A percentile compares a stretch with the other conserved stretches of the same genome.
phyloP scores from a whole-genome alignment of 192 early-diverging fungal genomes.

The Blastocladiella britannica region DNA sequence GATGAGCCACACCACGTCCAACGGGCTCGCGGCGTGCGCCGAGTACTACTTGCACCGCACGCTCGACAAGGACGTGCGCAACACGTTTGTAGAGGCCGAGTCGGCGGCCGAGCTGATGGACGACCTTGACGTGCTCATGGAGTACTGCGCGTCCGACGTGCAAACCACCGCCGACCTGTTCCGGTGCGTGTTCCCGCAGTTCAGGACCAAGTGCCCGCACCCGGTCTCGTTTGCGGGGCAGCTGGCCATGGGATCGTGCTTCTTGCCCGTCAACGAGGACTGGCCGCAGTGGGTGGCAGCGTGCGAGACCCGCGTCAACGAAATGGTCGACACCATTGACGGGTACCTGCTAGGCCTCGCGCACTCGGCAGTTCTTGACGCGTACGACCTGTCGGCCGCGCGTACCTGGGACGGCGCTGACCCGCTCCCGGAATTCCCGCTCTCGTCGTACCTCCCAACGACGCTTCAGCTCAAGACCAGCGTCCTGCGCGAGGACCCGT shows the following conservation, averaged over 20 bases:
- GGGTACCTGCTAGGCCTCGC: slow-evolving; percentile 15
- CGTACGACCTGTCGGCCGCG: background rate
- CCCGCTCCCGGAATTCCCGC: background rate
- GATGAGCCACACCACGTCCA: slow-evolving; percentile 41
- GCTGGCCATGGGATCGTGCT: slow-evolving; percentile 65
- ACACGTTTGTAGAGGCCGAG: slow-evolving; percentile 35
- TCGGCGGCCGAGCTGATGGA: slow-evolving; percentile 30
- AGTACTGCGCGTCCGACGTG: slow-evolving; percentile 82
- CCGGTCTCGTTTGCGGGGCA: slow-evolving; percentile 84
- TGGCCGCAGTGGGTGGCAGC: slow-evolving; percentile 54
- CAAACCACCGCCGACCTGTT: slow-evolving; percentile 51
- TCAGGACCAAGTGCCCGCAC: slow-evolving; percentile 65
- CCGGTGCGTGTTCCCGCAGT: slow-evolving; percentile 42
- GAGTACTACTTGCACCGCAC: slow-evolving; percentile 48
- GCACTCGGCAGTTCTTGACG: background rate
- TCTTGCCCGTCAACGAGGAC: slow-evolving; percentile 53
- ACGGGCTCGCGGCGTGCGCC: slow-evolving; percentile 56
- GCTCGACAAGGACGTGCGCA: slow-evolving; percentile 41
- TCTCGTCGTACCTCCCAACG: background rate
- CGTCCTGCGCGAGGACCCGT: slow-evolving; percentile 36
- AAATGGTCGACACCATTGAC: slow-evolving; percentile 28
- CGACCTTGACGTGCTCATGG: slow-evolving; percentile 42
- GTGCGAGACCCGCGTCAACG: slow-evolving; percentile 28
- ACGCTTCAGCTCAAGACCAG: slow-evolving; percentile 1
- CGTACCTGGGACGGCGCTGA: background rate